Percentiles rank a stretch among this genome's conserved stretches.
These are phyloP conservation scores for Mycena belliarum DNA, from an alignment of 768 basidiomycete species.

Conservation along the genomic window DNA sequence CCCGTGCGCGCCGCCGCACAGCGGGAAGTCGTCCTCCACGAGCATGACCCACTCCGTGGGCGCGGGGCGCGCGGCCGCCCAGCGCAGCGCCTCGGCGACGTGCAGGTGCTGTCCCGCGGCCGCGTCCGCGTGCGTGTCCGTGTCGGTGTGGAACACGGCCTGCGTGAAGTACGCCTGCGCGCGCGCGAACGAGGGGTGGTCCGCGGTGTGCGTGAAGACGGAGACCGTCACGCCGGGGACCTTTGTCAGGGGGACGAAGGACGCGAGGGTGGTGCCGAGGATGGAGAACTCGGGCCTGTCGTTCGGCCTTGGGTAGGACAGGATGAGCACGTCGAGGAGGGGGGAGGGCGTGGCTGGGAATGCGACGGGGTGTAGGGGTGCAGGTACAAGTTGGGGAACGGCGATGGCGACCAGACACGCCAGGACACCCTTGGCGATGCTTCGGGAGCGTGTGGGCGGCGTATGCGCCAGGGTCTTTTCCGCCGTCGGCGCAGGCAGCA, in stretches of 20 bases:
- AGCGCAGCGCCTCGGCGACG: slow-evolving; percentile 41
- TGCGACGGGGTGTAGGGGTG: slow-evolving; percentile 15
- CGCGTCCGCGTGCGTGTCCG: slow-evolving; percentile 32
- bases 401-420: slow-evolving; percentile 18
- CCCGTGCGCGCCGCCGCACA: slow-evolving; percentile 33
- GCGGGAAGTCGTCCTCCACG: slow-evolving; percentile 45
- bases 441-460: slow-evolving; percentile 2
- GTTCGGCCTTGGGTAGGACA: slow-evolving; percentile 41
- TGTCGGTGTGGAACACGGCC: slow-evolving; percentile 30
- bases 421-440: slow-evolving; percentile 19
- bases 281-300: slow-evolving; percentile 30
- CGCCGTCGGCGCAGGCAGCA: not conserved
- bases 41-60: slow-evolving; percentile 44
- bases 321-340: slow-evolving; percentile 40
- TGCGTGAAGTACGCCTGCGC: slow-evolving; percentile 27
- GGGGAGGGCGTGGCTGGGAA: slow-evolving; percentile 27
- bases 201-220: slow-evolving; percentile 39
- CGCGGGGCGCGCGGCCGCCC: slow-evolving; percentile 30
- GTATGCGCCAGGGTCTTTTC: not conserved
- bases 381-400: not conserved
- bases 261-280: slow-evolving; percentile 37
- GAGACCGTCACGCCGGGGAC: slow-evolving; percentile 31
- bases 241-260: slow-evolving; percentile 34
- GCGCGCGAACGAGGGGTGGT: slow-evolving; percentile 33
- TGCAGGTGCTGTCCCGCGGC: slow-evolving; percentile 39